Evolutionary conservation across 2,329 filamentous ascomycete species (phyloP).

Genomic region (Teratosphaeriaceae sp.): DNA sequence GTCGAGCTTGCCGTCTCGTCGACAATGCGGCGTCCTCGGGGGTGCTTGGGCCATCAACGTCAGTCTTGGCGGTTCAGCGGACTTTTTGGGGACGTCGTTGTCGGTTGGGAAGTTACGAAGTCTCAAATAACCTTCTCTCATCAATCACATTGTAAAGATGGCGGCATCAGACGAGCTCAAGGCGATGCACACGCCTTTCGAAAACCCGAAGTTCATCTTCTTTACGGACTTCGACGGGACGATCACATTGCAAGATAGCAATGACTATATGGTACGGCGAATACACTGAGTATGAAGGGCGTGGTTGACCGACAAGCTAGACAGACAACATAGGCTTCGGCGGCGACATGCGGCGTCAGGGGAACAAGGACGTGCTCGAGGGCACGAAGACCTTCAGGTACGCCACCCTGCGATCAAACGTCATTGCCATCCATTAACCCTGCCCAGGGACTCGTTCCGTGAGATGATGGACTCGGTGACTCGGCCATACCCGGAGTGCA

Average conservation of each 20-base stretch:
- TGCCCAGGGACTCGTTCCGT: constrained; percentile 64
- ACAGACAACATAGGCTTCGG: constrained; percentile 93
- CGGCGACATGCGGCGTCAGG: constrained; percentile 57
- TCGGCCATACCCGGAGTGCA: constrained; percentile 74
- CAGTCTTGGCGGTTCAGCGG: background rate
- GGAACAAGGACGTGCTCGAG: constrained; percentile 71
- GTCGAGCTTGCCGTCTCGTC: too few species aligned
- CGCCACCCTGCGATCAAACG: background rate
- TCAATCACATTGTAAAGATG: constrained; percentile 14
- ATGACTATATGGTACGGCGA: constrained; percentile 54
- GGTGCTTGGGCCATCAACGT: background rate
- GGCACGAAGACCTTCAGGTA: constrained; percentile 65
- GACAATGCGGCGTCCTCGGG: background rate
- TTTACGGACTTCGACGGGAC: constrained; percentile 99
- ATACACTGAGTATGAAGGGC: constrained; percentile 24
- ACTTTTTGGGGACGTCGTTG: background rate
- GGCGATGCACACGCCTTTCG: constrained; percentile 38
- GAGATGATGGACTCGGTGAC: constrained; percentile 88
- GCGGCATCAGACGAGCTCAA: constrained; percentile 32
- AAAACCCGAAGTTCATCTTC: constrained; percentile 84
- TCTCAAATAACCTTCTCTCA: too few species aligned
- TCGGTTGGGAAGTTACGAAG: too few species aligned
- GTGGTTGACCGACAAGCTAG: constrained; percentile 54
- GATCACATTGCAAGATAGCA: constrained; percentile 70
- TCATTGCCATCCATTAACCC: background rate